Conservation (phyloP, 2,329 filamentous ascomycete genomes). For the Colletotrichum horii region DNA sequence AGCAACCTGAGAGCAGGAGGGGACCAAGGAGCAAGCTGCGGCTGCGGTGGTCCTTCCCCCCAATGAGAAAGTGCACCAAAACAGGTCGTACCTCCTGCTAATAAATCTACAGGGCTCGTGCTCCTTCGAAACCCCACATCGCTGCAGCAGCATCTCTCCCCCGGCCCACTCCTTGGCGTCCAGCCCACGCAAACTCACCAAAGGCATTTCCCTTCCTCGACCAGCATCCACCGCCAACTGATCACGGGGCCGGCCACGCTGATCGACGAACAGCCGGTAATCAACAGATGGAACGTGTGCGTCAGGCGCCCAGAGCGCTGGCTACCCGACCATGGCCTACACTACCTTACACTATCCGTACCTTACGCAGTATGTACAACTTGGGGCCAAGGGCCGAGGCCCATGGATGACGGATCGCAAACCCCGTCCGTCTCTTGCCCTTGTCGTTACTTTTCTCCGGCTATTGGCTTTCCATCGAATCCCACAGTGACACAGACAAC, state of each 20-base stretch:
- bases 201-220: neutral
- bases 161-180: constrained; percentile 3
- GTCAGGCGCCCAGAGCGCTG: neutral
- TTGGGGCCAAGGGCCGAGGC: neutral
- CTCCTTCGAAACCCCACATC: constrained; percentile 11
- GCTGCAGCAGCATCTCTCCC: neutral
- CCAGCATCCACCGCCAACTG: neutral
- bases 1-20: neutral
- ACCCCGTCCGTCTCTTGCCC: neutral
- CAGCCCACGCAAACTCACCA: neutral
- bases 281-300: neutral
- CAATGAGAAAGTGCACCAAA: neutral
- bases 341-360: too few relatives aligned
- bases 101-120: constrained; percentile 10
- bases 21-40: neutral
- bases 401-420: neutral
- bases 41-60: neutral
- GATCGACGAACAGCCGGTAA: neutral
- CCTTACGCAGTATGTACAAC: neutral
- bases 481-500: neutral
- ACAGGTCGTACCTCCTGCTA: constrained; percentile 2
- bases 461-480: neutral
- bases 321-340: neutral
- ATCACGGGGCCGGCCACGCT: neutral
- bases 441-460: neutral